phyloP scores from a whole-genome alignment of 2,329 filamentous ascomycete species.

The Sporothrix pallida region DNA sequence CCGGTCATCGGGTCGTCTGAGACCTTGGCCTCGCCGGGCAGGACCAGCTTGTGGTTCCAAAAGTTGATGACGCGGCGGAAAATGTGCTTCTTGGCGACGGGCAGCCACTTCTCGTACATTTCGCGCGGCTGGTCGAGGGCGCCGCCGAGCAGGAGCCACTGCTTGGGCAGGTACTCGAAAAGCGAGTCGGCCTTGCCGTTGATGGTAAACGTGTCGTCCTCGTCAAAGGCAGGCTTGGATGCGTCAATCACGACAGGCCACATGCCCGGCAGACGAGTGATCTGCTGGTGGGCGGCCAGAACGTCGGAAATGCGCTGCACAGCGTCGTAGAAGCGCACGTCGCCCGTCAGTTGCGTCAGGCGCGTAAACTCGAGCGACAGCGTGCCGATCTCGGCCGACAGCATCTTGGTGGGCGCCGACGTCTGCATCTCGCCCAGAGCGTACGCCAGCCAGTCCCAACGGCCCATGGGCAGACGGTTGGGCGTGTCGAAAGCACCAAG shows the following conservation, averaged over 20 bases:
- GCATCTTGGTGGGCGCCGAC: constrained; percentile 45
- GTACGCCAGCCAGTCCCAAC: constrained; percentile 62
- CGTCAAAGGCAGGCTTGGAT: constrained; percentile 61
- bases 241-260: constrained; percentile 64
- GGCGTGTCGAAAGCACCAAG: constrained; percentile 72
- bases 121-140: constrained; percentile 50
- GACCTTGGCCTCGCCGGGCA: constrained; percentile 54
- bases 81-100: constrained; percentile 49
- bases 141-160: constrained; percentile 71
- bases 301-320: constrained; percentile 62
- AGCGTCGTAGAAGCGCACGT: constrained; percentile 66
- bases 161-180: constrained; percentile 69
- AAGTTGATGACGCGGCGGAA: constrained; percentile 48
- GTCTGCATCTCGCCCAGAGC: constrained; percentile 52
- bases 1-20: constrained; percentile 41
- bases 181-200: constrained; percentile 63
- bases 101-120: constrained; percentile 43
- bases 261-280: constrained; percentile 64
- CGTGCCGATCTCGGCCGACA: constrained; percentile 62
- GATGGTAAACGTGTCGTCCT: constrained; percentile 59
- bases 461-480: constrained; percentile 67
- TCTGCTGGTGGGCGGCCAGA: constrained; percentile 59
- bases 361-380: constrained; percentile 67
- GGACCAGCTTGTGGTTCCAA: constrained; percentile 51
- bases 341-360: constrained; percentile 66